phyloP scores from a whole-genome alignment of 2,329 filamentous ascomycete species.

The Hypomyces rosellus region DNA sequence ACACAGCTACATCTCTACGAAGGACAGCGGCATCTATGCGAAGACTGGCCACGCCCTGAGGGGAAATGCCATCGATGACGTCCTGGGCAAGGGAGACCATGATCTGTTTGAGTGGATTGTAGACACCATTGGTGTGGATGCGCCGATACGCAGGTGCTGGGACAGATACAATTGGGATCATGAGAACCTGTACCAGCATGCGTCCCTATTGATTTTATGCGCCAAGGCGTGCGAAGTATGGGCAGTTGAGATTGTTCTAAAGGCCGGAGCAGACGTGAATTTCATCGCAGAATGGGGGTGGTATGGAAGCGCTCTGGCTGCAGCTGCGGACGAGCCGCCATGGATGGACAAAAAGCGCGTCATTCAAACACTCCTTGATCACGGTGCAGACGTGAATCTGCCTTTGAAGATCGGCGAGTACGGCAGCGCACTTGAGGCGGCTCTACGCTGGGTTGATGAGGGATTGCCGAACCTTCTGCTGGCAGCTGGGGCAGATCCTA shows the following conservation, averaged over 20 bases:
- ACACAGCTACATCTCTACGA: background rate
- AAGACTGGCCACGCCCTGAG: no score
- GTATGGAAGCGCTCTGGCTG: background rate
- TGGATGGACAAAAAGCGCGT: background rate
- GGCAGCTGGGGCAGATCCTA: conserved; percentile 1
- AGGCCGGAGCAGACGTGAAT: conserved; percentile 1
- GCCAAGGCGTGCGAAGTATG: rapidly evolving
- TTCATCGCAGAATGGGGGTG: background rate
- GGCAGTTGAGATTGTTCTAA: background rate
- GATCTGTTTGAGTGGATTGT: no score
- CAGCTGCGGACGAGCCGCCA: background rate
- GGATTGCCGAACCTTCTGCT: background rate
- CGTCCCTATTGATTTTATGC: background rate
- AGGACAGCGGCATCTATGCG: no score
- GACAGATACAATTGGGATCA: rapidly evolving
- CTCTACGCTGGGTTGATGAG: background rate
- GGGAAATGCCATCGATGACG: background rate
- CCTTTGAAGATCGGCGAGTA: background rate
- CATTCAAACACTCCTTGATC: background rate
- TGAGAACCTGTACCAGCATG: background rate
- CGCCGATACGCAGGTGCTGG: background rate
- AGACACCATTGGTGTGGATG: no score
- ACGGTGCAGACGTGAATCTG: background rate
- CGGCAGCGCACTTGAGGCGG: conserved; percentile 2
- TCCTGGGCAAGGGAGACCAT: background rate